Base-by-base conservation (phyloP, 176 grass and related monocot species). In the Hordeum marinum region DNA sequence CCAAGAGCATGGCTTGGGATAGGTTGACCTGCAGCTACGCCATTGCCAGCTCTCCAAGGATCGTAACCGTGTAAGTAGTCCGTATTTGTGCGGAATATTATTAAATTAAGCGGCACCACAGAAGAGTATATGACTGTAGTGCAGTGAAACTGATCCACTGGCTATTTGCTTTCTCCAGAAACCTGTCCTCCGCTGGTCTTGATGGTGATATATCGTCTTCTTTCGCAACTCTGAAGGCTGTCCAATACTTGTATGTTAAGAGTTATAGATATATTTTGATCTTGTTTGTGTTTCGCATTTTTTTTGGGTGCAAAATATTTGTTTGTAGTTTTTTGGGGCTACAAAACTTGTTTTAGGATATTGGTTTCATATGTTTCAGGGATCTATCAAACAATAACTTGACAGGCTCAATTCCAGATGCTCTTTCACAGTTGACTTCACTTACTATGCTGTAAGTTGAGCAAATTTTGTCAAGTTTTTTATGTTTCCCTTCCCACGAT, bases 351-450 rank as follows among this genome's bases (percentile, higher is more conserved):
- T 62, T 35, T 11, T 3, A 36, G 62, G 8, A 63, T 15, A 52
- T 42, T 29, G 21, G 21, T 17, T 27, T 45, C 35, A 70, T 20
- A 43, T 42, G 21, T 92, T 92, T 54, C 76, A 95, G 90, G 72
- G 72, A 95, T 63, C 75, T 95, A 27, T 95, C 93, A 26, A 8
- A 92, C 82, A 95, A 95, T 26, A 90, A 90, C 48, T 88, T 95
- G 85, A 84, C 34, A n/a, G 88, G 90, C 11, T 25, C 67, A 64
- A 87, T 95, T 84, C 93, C 93, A 43, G 86, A 92, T 32, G 5
- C 35, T 34, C 80, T 95, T 20, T 87, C 88, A 63, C 50, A 79
- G 9, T 78, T 91, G 31, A 3, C 85, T 27, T 67, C 75, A 8
- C 67, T 95, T 29, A 57, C 76, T n/a, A 5, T 89, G 25, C 11